phyloP scores from a whole-genome alignment of 306 rosid genomes.

The Calophaca sinica region DNA sequence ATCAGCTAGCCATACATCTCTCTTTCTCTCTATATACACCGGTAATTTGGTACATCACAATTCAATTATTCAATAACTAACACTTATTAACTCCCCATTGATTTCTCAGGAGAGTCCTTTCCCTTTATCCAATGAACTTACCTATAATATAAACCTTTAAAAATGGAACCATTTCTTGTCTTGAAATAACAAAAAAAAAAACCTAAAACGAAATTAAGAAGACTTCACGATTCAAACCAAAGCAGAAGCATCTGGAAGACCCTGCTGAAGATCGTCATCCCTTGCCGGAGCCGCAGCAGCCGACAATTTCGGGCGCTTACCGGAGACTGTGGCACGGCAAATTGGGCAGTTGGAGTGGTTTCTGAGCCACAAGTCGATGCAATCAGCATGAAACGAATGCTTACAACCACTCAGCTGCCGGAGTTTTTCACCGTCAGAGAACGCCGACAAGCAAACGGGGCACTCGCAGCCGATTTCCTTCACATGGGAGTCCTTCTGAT shows the following conservation, averaged over 20 bases:
- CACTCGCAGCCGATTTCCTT: slow-evolving; percentile 72
- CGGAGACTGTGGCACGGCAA: slow-evolving; percentile 63
- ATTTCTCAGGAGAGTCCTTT: too few relatives aligned
- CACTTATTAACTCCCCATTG: too few relatives aligned
- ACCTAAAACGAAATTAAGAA: background rate
- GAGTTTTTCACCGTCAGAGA: slow-evolving; percentile 68
- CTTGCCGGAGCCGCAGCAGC: slow-evolving; percentile 31
- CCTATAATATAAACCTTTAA: too few relatives aligned
- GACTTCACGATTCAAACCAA: slow-evolving; percentile 50
- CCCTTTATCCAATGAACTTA: too few relatives aligned
- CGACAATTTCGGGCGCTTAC: slow-evolving; percentile 34
- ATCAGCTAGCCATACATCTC: too few relatives aligned
- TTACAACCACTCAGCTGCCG: slow-evolving; percentile 68
- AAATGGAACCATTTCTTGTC: background rate
- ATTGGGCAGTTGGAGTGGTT: slow-evolving; percentile 75
- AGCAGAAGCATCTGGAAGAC: slow-evolving; percentile 61
- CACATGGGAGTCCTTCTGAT: slow-evolving; percentile 50
- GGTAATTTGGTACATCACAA: background rate
- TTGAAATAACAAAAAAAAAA: background rate
- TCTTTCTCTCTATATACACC: too few relatives aligned
- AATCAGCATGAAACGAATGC: slow-evolving; percentile 71
- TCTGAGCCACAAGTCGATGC: slow-evolving; percentile 75
- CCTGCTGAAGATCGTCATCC: slow-evolving; percentile 57
- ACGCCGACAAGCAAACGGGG: slow-evolving; percentile 76
- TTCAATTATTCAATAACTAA: background rate